These are phyloP conservation scores for Scopulariopsis brevicaulis DNA, from an alignment of 2,329 filamentous ascomycete genomes.

Conservation along the genomic window DNA sequence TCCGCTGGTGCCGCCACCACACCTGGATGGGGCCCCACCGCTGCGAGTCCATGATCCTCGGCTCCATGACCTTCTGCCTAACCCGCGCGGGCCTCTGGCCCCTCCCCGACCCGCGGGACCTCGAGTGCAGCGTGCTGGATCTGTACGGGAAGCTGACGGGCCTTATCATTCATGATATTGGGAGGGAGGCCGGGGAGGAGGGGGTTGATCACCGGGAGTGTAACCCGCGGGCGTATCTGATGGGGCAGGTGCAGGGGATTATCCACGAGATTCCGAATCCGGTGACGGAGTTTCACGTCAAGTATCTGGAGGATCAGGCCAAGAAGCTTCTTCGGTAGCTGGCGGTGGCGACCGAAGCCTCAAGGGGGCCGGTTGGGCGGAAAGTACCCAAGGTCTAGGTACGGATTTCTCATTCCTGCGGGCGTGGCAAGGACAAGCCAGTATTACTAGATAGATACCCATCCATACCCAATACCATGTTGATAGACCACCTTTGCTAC, in stretches of 20 bases:
- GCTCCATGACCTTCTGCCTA: slow-evolving; percentile 21
- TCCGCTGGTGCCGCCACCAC: slow-evolving; percentile 20
- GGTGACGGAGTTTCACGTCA: slow-evolving; percentile 1
- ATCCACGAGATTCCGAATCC: slow-evolving; percentile 10
- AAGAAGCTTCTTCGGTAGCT: slow-evolving; percentile 2
- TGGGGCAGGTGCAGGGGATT: slow-evolving; percentile 10
- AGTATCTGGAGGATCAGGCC: slow-evolving; percentile 7
- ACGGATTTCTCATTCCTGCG: no score
- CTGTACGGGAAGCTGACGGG: slow-evolving; percentile 13
- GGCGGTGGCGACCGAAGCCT: no score
- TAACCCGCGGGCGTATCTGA: slow-evolving; percentile 11
- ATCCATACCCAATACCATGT: no score
- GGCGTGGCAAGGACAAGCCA: no score
- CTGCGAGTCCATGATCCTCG: slow-evolving; percentile 24
- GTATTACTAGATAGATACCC: no score
- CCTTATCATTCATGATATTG: slow-evolving; percentile 16
- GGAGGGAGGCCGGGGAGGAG: slow-evolving; percentile 6
- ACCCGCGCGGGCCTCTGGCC: slow-evolving; percentile 19
- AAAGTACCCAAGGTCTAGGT: no score
- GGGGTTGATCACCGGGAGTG: slow-evolving; percentile 11
- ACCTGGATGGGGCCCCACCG: slow-evolving; percentile 20
- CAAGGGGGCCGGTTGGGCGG: no score
- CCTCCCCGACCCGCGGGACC: slow-evolving; percentile 12
- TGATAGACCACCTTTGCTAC: no score
- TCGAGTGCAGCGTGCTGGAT: slow-evolving; percentile 13